Base-by-base conservation (phyloP, 768 basidiomycete genomes). In the Russula vinacea region DNA sequence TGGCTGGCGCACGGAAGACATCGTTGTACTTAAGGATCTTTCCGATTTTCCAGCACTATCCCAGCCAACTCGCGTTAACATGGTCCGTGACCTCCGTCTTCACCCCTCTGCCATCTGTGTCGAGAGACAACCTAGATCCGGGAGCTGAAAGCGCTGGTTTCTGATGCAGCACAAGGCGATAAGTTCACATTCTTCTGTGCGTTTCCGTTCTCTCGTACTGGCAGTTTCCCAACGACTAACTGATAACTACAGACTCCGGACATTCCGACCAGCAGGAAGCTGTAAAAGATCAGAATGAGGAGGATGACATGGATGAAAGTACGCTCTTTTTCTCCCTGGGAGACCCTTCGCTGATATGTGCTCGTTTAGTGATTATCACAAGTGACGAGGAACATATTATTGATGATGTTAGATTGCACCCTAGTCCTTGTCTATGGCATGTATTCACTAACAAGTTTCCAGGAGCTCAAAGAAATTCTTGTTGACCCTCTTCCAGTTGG, bases 181-280 rank as follows among this genome's bases (percentile, higher is more conserved):
- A 62, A n/a, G n/a, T 63, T 72, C 24, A 67, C 62, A 22, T 73
- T 74, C 49, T 61, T 73, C 22, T 74, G 73, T 73, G 45, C 26
- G 71, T 60, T 17, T 14, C 29, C 37, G 1, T 22, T 22, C n/a
- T n/a, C n/a, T n/a, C n/a, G 35, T n/a, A n/a, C n/a, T n/a, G n/a
- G 13, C 26, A 26, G 14, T 19, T 29, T 45, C 5, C 44, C 17
- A n/a, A 11, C 10, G 11, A 17, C 37, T 47, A 13, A 60, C 13
- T 10, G n/a, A 17, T 19, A 16, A 16, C 11, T 22, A 24, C 33
- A 73, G 72, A 64, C 26, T 68, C 70, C 2, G 72, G 72, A 9
- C 71, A 73, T 60, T 70, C 71, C 2, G 68, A 64, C 17, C 72
- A 72, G 56, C 53, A 10, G 44, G 7, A 58, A 1, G 59, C 62